phyloP scores from a whole-genome alignment of 2,329 filamentous ascomycete genomes.

The Pseudocercospora pini-densiflorae region DNA sequence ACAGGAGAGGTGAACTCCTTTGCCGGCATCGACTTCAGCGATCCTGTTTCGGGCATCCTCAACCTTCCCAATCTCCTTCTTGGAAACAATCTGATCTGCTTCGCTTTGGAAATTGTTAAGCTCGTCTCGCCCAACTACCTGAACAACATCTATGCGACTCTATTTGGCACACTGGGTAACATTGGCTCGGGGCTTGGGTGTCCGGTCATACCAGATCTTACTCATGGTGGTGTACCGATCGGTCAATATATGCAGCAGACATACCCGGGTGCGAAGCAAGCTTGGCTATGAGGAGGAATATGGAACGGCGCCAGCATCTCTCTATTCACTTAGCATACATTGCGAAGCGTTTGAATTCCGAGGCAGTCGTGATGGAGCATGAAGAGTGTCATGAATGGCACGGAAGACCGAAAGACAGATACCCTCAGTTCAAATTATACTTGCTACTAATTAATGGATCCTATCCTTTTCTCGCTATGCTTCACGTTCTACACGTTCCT shows the following conservation, averaged over 20 bases:
- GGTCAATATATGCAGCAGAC: neutral
- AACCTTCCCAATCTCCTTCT: neutral
- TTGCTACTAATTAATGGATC: neutral
- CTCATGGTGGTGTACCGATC: constrained; percentile 2
- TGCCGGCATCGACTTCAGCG: constrained; percentile 7
- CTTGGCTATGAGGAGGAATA: neutral
- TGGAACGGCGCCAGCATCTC: neutral
- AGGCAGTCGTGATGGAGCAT: too few species aligned
- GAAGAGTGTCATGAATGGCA: neutral
- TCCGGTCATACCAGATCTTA: constrained; percentile 13
- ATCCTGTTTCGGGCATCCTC: constrained; percentile 10
- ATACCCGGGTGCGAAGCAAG: constrained; percentile 9
- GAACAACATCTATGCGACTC: constrained; percentile 11
- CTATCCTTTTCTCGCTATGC: neutral
- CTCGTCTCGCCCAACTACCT: constrained; percentile 1
- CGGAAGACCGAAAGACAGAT: neutral
- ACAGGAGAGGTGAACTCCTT: constrained; percentile 5
- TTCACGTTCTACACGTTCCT: neutral
- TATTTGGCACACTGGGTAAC: neutral
- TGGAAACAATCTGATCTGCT: constrained; percentile 7
- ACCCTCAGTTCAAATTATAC: neutral
- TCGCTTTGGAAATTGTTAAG: constrained; percentile 9
- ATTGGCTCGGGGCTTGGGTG: neutral
- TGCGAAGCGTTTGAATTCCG: too few species aligned
- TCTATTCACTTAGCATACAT: neutral